Evolutionary conservation across 139 green algal species (phyloP), one percentile per base, ranked within the genome.

Genomic region (Ostreobium quekettii): DNA sequence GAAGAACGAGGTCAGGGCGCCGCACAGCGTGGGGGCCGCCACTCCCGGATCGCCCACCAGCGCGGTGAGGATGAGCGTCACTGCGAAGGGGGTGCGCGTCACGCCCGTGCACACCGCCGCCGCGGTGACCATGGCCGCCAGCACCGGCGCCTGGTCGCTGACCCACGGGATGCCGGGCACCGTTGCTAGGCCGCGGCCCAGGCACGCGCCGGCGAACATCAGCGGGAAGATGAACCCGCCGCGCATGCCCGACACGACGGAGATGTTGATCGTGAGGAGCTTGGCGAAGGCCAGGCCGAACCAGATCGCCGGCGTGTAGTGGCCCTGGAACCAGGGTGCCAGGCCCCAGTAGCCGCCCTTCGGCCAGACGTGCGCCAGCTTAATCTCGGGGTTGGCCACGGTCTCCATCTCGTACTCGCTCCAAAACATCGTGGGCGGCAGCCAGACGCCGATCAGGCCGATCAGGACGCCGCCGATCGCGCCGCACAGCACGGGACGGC

Each of bases 161-260:
- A 74, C 26, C 15, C 71, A 71, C 22, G 77, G 60, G 30, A 79
- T 66, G 26, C 32, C n/a, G 8, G 72, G 68, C 22, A 75, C 46
- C 3, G 26, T 36, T 47, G 49, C 19, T n/a, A 68, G 22, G 60
- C 36, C 71, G 33, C 63, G 69, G 0, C 74, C 77, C 3, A 83
- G 37, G 1, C 65, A 58, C 2, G 71, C 68, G n/a, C 77, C 77
- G 2, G 71, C 71, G 47, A 79, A 68, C 47, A 83, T 76, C 2
- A 77, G 36, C 4, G 77, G 77, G 64, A 83, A 83, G 56, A 83
- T 83, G 66, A 83, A 83, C 42, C 77, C 74, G 24, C 74, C 74
- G 2, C 74, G 49, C 65, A 83, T 72, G 30, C 77, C 77, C 37
- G 74, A 76, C 32, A 76, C 5, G 30, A 83, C 73, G 3, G 74